These are phyloP conservation scores for Serendipita sp. DNA, from an alignment of 768 basidiomycete genomes.

Conservation along the genomic window DNA sequence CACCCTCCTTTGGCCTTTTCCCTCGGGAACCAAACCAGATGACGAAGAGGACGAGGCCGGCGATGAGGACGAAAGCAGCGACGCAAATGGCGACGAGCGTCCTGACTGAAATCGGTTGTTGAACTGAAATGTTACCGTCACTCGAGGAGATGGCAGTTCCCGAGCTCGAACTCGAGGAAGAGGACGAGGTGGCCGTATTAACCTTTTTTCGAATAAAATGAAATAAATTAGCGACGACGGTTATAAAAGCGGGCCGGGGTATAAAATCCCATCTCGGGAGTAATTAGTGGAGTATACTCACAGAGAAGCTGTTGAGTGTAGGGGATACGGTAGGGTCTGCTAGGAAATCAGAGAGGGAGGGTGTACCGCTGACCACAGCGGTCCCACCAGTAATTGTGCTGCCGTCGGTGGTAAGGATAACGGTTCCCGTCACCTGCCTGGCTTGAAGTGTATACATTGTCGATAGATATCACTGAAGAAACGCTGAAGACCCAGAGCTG, in stretches of 20 bases:
- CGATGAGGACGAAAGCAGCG: background rate
- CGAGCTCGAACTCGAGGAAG: background rate
- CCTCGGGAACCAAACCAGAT: background rate
- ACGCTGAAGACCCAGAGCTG: background rate
- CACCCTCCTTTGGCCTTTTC: background rate
- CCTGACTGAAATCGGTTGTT: background rate
- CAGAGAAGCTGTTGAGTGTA: background rate
- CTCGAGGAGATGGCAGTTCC: background rate
- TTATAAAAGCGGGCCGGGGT: background rate
- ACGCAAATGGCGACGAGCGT: conserved; percentile 1
- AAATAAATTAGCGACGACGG: background rate
- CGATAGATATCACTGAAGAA: background rate
- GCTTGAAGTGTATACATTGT: background rate
- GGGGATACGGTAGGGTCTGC: background rate
- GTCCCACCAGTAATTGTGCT: background rate
- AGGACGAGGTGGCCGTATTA: background rate
- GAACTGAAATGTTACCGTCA: background rate
- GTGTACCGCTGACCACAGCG: background rate
- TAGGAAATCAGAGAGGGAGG: background rate
- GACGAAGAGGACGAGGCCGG: conserved; percentile 4
- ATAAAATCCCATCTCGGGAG: background rate
- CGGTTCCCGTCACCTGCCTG: background rate
- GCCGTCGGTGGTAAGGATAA: background rate
- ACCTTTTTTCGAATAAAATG: background rate
- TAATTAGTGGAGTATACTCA: background rate